Evolutionary conservation across 345 rosid genomes (phyloP).

Genomic region (Aegle marmelos): DNA sequence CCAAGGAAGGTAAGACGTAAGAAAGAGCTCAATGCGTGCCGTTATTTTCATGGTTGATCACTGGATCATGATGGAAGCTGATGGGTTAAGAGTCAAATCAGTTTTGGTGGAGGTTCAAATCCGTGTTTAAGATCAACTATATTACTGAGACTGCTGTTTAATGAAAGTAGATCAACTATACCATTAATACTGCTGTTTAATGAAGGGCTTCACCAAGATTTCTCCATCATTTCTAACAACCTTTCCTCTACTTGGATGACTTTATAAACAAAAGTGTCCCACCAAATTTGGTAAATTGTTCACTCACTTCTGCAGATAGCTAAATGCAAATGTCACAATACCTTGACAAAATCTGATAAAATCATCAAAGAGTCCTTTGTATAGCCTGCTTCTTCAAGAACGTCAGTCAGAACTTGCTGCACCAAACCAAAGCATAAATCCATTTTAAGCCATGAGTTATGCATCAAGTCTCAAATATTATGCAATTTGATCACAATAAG

Average conservation of each 20-base stretch:
- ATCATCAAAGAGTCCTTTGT: constrained; percentile 49
- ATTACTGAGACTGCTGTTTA: background rate
- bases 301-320: background rate
- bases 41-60: background rate
- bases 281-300: background rate
- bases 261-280: background rate
- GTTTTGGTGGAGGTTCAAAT: background rate
- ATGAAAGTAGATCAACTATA: background rate
- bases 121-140: background rate
- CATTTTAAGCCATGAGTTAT: background rate
- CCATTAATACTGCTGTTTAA: too few relatives aligned
- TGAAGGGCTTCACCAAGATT: background rate
- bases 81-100: background rate
- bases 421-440: constrained; percentile 20
- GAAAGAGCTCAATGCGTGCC: background rate
- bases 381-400: constrained; percentile 80
- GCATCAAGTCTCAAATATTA: background rate
- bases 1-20: background rate
- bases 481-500: background rate
- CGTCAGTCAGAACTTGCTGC: constrained; percentile 71
- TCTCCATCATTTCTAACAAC: background rate
- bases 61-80: background rate
- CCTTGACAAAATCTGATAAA: constrained; percentile 70
- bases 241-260: background rate
- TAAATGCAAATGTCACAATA: constrained; percentile 8